Evolutionary conservation across 2,329 filamentous ascomycete genomes (phyloP), one percentile per base, ranked within the genome.

Genomic region (Colletotrichum sp.): DNA sequence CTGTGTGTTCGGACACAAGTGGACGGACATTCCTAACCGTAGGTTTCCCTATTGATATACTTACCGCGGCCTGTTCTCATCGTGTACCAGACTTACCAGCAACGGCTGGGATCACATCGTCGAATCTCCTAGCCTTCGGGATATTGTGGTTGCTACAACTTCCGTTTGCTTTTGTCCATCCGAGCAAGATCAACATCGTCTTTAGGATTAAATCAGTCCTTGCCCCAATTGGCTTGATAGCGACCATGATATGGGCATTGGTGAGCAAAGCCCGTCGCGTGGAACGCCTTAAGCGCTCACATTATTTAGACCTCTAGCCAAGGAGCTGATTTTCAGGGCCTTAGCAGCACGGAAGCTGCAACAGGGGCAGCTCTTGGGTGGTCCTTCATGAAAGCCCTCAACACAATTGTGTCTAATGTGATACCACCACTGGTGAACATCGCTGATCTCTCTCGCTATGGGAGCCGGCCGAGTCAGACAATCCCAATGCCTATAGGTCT

Each of bases 1-100:
- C 18, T 78, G 77, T 64, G 55, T 71, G n/a, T 78, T 78, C 26
- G 77, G 77, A n/a, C 59, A 70, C 57, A 39, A 15, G 18, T 78
- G 77, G 77, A 71, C 67, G 8, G 57, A 77, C 6, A 75, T 78
- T 24, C 75, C 75, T 10, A 62, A 36, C 26, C 32, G 30, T 69
- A 44, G 10, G 57, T 16, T 59, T 28, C 44, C n/a, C 44, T 49
- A 4, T 4, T 13, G 13, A 28, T 32, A 32, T 30, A n/a, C 18
- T 18, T 16, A n/a, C 28, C 3, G 16, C 59, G 18, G 8, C 57
- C n/a, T n/a, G 12, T 30, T n/a, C 59, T 62, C 28, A 62, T 30
- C 10, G 26, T 62, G 12, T 30, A 6, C 3, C 59, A 62, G 59
- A 4, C 8, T 2, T 62, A 8, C 59, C 59, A 62, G 0, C 18